Evolutionary conservation across 345 rosid genomes (phyloP).

Genomic region (Cochlearia excelsa): DNA sequence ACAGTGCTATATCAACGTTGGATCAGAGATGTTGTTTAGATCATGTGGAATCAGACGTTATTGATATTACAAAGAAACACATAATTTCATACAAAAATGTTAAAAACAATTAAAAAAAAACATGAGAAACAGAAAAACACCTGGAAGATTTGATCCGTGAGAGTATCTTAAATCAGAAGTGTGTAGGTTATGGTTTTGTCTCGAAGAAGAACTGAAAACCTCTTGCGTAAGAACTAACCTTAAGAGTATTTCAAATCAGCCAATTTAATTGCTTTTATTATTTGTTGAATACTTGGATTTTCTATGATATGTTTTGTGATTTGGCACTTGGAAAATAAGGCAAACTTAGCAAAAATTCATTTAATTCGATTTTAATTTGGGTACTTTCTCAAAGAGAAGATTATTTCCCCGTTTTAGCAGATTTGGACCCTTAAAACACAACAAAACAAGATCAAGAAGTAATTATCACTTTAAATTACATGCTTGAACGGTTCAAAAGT

Average conservation of each 20-base stretch:
- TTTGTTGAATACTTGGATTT: conserved; percentile 1
- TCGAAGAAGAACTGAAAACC: conserved; percentile 5
- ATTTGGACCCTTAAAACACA: not conserved
- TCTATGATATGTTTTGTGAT: conserved; percentile 10
- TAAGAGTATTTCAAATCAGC: not conserved
- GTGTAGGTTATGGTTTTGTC: not conserved
- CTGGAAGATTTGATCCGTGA: no score
- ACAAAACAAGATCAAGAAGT: not conserved
- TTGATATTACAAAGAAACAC: not conserved
- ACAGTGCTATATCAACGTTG: conserved; percentile 17
- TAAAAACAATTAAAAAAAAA: not conserved
- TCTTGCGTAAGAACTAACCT: not conserved
- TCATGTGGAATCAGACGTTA: conserved; percentile 6
- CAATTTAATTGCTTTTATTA: not conserved
- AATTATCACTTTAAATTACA: not conserved
- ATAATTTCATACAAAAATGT: not conserved
- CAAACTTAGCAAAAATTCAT: no score
- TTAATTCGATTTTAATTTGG: not conserved
- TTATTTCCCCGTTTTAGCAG: not conserved
- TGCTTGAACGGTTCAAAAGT: conserved; percentile 4
- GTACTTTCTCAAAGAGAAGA: not conserved
- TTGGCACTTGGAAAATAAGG: not conserved
- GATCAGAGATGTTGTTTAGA: conserved; percentile 2
- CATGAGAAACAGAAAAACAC: no score
- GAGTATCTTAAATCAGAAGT: no score